Conservation (phyloP, 73 alveolate genomes). For the Paramecium primaurelia region DNA sequence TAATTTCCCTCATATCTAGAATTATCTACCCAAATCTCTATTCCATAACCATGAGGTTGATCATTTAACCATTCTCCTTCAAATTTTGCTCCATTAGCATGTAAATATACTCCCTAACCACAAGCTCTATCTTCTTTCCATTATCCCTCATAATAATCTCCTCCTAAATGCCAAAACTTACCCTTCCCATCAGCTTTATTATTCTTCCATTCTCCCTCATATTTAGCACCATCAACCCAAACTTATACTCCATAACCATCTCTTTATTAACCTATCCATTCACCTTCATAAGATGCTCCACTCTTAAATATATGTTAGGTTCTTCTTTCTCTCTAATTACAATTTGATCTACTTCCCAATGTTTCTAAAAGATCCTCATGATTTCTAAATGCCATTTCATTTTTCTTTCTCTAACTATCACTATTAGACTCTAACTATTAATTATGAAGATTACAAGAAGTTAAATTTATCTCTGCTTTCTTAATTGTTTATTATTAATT, state of each 20-base stretch:
- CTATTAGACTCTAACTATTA: not conserved
- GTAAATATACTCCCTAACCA: slow-evolving; percentile 46
- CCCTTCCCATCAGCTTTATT: slow-evolving; percentile 63
- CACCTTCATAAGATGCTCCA: slow-evolving; percentile 61
- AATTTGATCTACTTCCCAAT: not conserved
- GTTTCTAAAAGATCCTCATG: not conserved
- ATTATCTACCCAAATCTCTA: slow-evolving; percentile 78
- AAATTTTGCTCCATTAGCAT: slow-evolving; percentile 55
- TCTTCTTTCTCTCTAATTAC: slow-evolving; percentile 14
- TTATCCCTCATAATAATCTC: slow-evolving; percentile 56
- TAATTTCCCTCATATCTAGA: slow-evolving; percentile 73
- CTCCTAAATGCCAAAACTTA: slow-evolving; percentile 57
- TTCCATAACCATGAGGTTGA: slow-evolving; percentile 70
- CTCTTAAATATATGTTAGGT: slow-evolving; percentile 15
- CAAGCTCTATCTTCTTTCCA: slow-evolving; percentile 60
- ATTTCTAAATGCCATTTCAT: slow-evolving; percentile 3
- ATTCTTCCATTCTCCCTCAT: slow-evolving; percentile 65
- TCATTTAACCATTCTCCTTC: slow-evolving; percentile 74
- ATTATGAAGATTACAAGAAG: not conserved
- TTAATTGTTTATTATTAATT: not conserved
- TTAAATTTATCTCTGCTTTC: not conserved
- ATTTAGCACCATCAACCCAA: slow-evolving; percentile 60
- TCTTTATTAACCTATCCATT: slow-evolving; percentile 65
- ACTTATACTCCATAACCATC: slow-evolving; percentile 50
- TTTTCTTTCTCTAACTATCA: not conserved